Percentiles rank a stretch among this genome's conserved stretches.
phyloP scores from a whole-genome alignment of 768 basidiomycete species.

The Boletus patriciae region DNA sequence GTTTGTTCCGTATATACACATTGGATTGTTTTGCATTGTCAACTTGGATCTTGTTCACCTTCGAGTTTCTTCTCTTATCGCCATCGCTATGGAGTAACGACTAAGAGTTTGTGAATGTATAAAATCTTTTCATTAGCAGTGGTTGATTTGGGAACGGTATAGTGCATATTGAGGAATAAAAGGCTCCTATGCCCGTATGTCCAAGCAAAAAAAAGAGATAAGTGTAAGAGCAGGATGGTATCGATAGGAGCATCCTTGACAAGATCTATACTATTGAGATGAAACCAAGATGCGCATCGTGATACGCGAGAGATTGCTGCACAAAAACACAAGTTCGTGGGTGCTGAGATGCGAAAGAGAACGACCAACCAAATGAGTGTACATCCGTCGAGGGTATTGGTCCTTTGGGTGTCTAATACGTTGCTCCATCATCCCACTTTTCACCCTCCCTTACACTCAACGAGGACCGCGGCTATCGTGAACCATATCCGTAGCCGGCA shows the following conservation, averaged over 20 bases:
- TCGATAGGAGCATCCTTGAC: slow-evolving; percentile 15
- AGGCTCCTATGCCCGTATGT: slow-evolving; percentile 23
- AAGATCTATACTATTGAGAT: slow-evolving; percentile 24
- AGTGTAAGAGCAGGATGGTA: slow-evolving; percentile 11
- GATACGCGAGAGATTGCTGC: slow-evolving; percentile 12
- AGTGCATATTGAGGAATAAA: slow-evolving; percentile 27
- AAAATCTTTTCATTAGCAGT: slow-evolving; percentile 26
- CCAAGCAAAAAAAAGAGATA: slow-evolving; percentile 8
- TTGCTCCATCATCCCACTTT: background rate
- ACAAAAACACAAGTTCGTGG: slow-evolving; percentile 14
- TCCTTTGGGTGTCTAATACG: slow-evolving; percentile 15
- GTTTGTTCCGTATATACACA: background rate
- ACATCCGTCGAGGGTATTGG: slow-evolving; percentile 21
- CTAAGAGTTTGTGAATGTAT: slow-evolving; percentile 6
- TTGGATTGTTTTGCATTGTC: background rate
- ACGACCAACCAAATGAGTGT: slow-evolving; percentile 30
- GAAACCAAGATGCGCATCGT: slow-evolving; percentile 20
- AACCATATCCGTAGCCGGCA: slow-evolving; percentile 43
- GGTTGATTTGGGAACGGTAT: slow-evolving; percentile 25
- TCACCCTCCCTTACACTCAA: background rate
- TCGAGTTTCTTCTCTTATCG: background rate
- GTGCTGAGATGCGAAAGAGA: slow-evolving; percentile 1
- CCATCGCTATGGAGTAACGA: background rate
- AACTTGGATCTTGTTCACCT: background rate
- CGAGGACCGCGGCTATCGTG: slow-evolving; percentile 22